Evolutionary conservation across 2,329 filamentous ascomycete genomes (phyloP).

Genomic region (Dothiorella sarmentorum): DNA sequence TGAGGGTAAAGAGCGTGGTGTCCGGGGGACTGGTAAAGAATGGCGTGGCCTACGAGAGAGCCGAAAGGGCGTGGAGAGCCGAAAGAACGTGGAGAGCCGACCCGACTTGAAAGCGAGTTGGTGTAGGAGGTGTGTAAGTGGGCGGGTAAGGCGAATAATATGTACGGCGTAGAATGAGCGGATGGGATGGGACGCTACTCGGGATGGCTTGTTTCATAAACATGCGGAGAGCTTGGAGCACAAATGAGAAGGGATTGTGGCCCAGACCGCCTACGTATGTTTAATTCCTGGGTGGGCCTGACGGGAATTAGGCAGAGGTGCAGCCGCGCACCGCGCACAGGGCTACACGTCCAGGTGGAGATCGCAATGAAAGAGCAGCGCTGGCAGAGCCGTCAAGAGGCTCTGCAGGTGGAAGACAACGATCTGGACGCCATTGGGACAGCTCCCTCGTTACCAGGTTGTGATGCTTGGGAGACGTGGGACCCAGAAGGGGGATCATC

Average conservation of each 20-base stretch:
- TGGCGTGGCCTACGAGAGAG: slow-evolving; percentile 10
- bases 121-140: not conserved
- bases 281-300: slow-evolving; percentile 13
- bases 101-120: slow-evolving; percentile 12
- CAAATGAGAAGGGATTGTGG: slow-evolving; percentile 18
- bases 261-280: slow-evolving; percentile 4
- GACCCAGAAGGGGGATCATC: slow-evolving; percentile 4
- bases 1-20: slow-evolving; percentile 1
- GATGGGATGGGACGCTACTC: not conserved
- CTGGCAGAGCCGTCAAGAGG: not conserved
- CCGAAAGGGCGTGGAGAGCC: too few species aligned
- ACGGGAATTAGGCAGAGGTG: slow-evolving; percentile 4
- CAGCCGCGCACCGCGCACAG: not conserved
- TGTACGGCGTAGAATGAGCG: slow-evolving; percentile 3
- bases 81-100: slow-evolving; percentile 6
- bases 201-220: slow-evolving; percentile 17
- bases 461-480: not conserved
- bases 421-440: not conserved
- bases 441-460: not conserved
- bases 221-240: slow-evolving; percentile 18
- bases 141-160: not conserved
- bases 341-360: not conserved
- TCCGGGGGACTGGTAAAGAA: slow-evolving; percentile 10
- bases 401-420: not conserved
- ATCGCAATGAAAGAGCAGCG: not conserved